Conservation (phyloP, 768 basidiomycete genomes). For the Guyanaporus albipodus region DNA sequence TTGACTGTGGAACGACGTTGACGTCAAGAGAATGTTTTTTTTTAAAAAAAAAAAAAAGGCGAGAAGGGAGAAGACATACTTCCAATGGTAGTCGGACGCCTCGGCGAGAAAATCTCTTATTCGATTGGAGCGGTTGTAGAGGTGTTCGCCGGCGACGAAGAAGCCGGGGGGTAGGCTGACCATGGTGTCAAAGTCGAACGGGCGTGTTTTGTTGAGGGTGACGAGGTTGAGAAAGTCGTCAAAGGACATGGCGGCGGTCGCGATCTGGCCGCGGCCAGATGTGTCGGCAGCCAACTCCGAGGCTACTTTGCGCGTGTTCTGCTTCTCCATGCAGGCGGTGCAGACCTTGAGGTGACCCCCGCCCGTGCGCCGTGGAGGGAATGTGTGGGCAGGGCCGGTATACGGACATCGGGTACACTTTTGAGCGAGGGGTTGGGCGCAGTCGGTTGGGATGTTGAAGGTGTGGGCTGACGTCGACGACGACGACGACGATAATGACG, state of each 20-base stretch:
- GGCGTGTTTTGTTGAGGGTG: conserved; percentile 30
- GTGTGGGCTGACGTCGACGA: conserved; percentile 17
- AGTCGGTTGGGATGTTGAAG: conserved; percentile 19
- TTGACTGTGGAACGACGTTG: conserved; percentile 14
- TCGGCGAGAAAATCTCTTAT: conserved; percentile 33
- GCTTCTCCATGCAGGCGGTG: conserved; percentile 32
- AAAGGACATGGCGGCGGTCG: conserved; percentile 33
- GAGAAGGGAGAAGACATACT: conserved; percentile 18
- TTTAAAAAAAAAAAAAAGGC: neutral
- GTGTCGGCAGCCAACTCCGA: conserved; percentile 27
- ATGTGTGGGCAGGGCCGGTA: conserved; percentile 24
- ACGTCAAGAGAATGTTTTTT: too few relatives aligned
- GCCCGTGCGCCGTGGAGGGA: conserved; percentile 31
- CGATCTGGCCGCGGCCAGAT: conserved; percentile 32
- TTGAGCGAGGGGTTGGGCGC: conserved; percentile 18
- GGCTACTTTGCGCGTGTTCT: conserved; percentile 32
- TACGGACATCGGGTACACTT: conserved; percentile 33
- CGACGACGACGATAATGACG: conserved; percentile 2
- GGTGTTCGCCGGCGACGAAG: conserved; percentile 30
- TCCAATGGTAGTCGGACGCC: conserved; percentile 35
- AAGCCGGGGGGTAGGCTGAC: conserved; percentile 31
- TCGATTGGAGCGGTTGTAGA: conserved; percentile 35
- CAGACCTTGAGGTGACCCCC: conserved; percentile 33
- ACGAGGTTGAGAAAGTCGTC: conserved; percentile 33
- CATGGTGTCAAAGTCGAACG: conserved; percentile 35